A percentile compares a stretch with the other conserved stretches of the same genome.
Conservation (phyloP, 129 eudicot genomes). For the Helianthus annuus region DNA sequence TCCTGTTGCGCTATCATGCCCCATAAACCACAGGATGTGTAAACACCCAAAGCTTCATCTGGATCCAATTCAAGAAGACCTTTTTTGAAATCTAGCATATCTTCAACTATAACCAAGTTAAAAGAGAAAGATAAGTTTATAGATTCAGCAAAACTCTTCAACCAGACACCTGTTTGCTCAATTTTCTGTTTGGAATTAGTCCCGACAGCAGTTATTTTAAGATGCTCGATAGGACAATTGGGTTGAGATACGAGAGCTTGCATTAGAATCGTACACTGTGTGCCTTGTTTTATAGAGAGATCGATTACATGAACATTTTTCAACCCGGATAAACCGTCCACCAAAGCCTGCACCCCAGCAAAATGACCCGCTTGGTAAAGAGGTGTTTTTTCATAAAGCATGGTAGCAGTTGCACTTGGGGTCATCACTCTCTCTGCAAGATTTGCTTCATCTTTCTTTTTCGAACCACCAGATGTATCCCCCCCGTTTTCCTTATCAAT, state of each 20-base stretch:
- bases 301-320: slow-evolving; percentile 44
- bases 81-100: slow-evolving; percentile 30
- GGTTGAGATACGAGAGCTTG: slow-evolving; percentile 44
- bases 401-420: slow-evolving; percentile 14
- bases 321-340: slow-evolving; percentile 27
- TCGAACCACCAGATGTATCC: background rate
- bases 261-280: slow-evolving; percentile 42
- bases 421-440: slow-evolving; percentile 22
- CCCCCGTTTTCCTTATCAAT: slow-evolving; percentile 47
- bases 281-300: slow-evolving; percentile 38
- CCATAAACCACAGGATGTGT: slow-evolving; percentile 31
- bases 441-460: slow-evolving; percentile 11
- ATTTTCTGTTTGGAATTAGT: slow-evolving; percentile 9
- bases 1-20: slow-evolving; percentile 37
- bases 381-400: slow-evolving; percentile 34
- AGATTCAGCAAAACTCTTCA: slow-evolving; percentile 40
- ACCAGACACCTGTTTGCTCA: slow-evolving; percentile 32
- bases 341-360: slow-evolving; percentile 40
- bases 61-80: slow-evolving; percentile 38
- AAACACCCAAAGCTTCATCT: slow-evolving; percentile 35
- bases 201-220: slow-evolving; percentile 42
- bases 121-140: slow-evolving; percentile 35
- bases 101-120: slow-evolving; percentile 31
- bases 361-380: slow-evolving; percentile 40
- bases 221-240: slow-evolving; percentile 31